Conservation (phyloP, 352 stramenopile species). For the Pythium chondricola region DNA sequence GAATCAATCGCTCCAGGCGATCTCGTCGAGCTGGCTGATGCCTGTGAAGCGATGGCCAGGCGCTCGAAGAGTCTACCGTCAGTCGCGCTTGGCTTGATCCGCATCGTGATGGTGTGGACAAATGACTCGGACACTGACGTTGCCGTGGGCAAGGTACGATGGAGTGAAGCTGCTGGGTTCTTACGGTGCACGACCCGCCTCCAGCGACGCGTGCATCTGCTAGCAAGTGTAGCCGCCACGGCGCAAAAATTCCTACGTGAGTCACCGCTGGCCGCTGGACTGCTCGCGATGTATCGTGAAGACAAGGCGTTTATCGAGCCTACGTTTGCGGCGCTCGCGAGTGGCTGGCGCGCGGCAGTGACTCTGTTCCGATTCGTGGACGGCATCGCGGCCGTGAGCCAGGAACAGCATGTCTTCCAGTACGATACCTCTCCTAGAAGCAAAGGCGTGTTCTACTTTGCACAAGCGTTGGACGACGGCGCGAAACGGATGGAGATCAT, state of each 20-base stretch:
- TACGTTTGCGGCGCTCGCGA: conserved; percentile 39
- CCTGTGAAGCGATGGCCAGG: conserved; percentile 43
- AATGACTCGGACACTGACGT: conserved; percentile 44
- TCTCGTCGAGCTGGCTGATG: conserved; percentile 49
- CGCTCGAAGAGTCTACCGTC: conserved; percentile 22
- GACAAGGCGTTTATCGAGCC: conserved; percentile 43
- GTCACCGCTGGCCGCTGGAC: conserved; percentile 26
- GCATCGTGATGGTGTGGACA: conserved; percentile 64
- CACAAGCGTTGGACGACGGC: conserved; percentile 20
- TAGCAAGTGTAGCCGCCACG: conserved; percentile 27
- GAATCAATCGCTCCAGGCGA: conserved; percentile 29
- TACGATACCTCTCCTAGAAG: background rate
- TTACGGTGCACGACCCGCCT: conserved; percentile 39
- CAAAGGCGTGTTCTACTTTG: conserved; percentile 31
- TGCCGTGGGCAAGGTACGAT: conserved; percentile 47
- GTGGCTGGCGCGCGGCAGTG: conserved; percentile 41
- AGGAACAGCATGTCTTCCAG: conserved; percentile 38
- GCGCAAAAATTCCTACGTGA: conserved; percentile 31
- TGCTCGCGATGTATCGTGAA: conserved; percentile 38
- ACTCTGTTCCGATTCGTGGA: conserved; percentile 55
- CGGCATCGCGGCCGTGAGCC: conserved; percentile 32
- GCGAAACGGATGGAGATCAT: conserved; percentile 35
- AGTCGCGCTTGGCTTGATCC: conserved; percentile 63
- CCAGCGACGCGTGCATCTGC: conserved; percentile 43
- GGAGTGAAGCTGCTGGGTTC: conserved; percentile 55